phyloP scores from a whole-genome alignment of 2,329 filamentous ascomycete genomes.

The Colletotrichum cordylinicola region DNA sequence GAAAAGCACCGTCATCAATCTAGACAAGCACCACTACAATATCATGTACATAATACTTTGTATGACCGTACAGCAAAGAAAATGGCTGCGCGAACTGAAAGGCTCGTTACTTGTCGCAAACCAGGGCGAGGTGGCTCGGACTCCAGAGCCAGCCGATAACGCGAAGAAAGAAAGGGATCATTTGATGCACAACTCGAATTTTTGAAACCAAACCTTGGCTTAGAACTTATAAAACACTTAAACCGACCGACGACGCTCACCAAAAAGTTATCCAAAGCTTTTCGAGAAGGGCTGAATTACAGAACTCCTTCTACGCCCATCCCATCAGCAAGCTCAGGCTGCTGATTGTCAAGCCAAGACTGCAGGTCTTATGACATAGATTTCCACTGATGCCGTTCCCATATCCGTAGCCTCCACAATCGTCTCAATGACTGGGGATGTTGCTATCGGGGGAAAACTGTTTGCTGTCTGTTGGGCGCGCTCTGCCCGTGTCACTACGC shows the following conservation, averaged over 20 bases:
- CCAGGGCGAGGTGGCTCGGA: not conserved
- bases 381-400: too few relatives aligned
- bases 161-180: not conserved
- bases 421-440: too few relatives aligned
- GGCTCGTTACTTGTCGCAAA: not conserved
- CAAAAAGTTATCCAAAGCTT: not conserved
- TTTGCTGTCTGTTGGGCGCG: too few relatives aligned
- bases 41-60: not conserved
- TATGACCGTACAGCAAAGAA: not conserved
- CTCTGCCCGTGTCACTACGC: too few relatives aligned
- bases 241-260: not conserved
- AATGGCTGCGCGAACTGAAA: not conserved
- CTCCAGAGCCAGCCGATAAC: not conserved
- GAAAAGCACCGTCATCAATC: not conserved
- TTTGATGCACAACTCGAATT: not conserved
- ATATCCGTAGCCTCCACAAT: too few relatives aligned
- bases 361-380: too few relatives aligned
- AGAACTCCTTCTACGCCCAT: not conserved
- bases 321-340: not conserved
- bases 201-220: not conserved
- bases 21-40: not conserved
- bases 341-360: not conserved
- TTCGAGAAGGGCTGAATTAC: not conserved
- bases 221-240: not conserved
- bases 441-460: too few relatives aligned